Evolutionary conservation across 345 rosid species (phyloP).

Genomic region (Noccaea caerulescens): DNA sequence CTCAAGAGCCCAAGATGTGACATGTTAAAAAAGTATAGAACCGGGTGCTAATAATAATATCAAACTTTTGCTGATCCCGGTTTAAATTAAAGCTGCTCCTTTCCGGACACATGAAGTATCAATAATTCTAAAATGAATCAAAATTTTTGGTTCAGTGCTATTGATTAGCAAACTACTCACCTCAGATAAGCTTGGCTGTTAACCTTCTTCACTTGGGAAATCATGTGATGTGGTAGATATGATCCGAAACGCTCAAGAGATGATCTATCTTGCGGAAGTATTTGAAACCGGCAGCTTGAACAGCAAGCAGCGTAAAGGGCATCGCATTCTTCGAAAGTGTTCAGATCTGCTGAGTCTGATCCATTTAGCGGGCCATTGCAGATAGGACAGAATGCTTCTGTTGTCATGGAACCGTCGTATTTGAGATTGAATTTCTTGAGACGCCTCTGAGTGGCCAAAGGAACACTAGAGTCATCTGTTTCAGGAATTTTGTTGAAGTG

Average conservation of each 20-base stretch:
- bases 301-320: constrained; percentile 61
- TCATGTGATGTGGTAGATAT: constrained; percentile 58
- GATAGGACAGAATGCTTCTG: constrained; percentile 77
- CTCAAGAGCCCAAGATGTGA: background rate
- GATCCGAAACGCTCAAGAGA: constrained; percentile 59
- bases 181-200: constrained; percentile 53
- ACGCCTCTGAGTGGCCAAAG: constrained; percentile 79
- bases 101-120: background rate
- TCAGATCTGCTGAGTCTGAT: constrained; percentile 49
- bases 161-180: constrained; percentile 46
- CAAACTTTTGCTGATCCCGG: background rate
- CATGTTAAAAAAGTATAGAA: background rate
- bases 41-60: background rate
- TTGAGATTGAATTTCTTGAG: constrained; percentile 72
- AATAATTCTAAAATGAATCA: background rate
- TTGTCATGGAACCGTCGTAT: constrained; percentile 64
- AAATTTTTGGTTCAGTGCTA: background rate
- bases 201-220: constrained; percentile 49
- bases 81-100: background rate
- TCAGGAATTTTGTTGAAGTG: constrained; percentile 85
- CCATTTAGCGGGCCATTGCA: constrained; percentile 68
- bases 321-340: constrained; percentile 39
- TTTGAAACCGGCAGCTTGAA: constrained; percentile 87
- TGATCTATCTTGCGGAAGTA: constrained; percentile 69
- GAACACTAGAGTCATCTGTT: constrained; percentile 62